Percentiles rank a stretch among this genome's conserved stretches.
phyloP scores from a whole-genome alignment of 2,329 filamentous ascomycete species.

The Phialophora chinensis region DNA sequence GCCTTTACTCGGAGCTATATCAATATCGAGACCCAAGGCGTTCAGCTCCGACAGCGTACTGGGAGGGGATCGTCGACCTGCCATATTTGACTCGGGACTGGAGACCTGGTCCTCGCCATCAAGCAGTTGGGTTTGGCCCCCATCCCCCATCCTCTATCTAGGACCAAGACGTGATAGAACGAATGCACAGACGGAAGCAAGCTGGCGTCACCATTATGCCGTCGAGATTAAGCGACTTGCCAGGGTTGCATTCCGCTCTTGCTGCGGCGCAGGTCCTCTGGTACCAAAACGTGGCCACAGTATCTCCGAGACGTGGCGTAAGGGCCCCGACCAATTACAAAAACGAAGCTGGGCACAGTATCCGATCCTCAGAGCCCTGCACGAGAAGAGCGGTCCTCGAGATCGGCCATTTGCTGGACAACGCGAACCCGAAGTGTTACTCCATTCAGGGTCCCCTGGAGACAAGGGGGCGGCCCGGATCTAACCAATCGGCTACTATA shows the following conservation, averaged over 20 bases:
- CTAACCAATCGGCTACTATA: neutral
- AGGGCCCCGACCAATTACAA: neutral
- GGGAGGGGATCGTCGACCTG: neutral
- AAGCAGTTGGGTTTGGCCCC: neutral
- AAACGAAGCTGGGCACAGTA: neutral
- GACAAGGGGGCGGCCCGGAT: neutral
- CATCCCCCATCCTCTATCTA: neutral
- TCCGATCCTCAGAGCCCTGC: neutral
- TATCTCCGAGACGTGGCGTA: neutral
- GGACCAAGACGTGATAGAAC: neutral
- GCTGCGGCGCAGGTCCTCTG: neutral
- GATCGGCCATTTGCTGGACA: neutral
- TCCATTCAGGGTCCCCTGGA: neutral
- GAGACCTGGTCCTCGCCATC: neutral
- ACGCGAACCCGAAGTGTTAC: neutral
- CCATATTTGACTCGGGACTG: neutral
- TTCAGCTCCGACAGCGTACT: neutral
- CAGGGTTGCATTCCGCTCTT: neutral
- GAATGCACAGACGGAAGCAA: neutral
- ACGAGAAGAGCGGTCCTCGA: neutral
- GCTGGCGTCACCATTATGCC: constrained; percentile 2
- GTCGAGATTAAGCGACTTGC: neutral
- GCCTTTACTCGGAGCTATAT: neutral
- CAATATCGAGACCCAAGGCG: neutral
- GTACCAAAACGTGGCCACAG: neutral